Base-by-base conservation (phyloP, 208 protist species). In the Herpetomonas samuelpessoai region DNA sequence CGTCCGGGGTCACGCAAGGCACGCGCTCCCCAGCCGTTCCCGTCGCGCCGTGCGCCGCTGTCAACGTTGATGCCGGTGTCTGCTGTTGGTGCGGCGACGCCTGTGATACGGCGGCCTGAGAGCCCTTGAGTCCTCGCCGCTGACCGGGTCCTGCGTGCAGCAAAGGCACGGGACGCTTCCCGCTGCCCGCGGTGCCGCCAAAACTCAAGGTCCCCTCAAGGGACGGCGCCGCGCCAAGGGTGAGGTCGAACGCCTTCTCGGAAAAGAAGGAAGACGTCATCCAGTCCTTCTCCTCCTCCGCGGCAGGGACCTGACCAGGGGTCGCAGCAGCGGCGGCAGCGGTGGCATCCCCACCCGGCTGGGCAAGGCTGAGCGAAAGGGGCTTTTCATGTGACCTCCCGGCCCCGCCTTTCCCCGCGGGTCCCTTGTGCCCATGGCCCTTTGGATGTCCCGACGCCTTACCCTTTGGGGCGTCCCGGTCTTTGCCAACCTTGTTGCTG, bases 1-100 rank as follows among this genome's bases (percentile, higher is more conserved):
- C 90, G 38, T 91, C 86, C 0, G 71, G 76, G 14, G 52, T 68
- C 25, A 64, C 58, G 10, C 72, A 28, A 3, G 54, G 27, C 25
- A 44, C 38, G 9, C 2, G 41, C 51, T 10, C 57, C 29, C 44
- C 19, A 56, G 44, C 30, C 41, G 53, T 54, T 49, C 49, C 60
- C 59, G 71, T 19, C 45, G 50, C 18, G 31, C 25, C 12, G 55
- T 28, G 18, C 12, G 49, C 12, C 14, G 12, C 49, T n/a, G n/a
- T n/a, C n/a, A n/a, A n/a, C n/a, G n/a, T n/a, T n/a, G n/a, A n/a
- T 6, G 24, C 9, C 28, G 49, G 12, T 25, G 25, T 9, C 28
- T 55, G 46, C 19, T 51, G 46, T n/a, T 41, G 35, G 9, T 41
- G 35, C 35, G 6, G 35, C n/a, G n/a, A n/a, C n/a, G n/a, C n/a